Conservation (phyloP, 2,329 filamentous ascomycete species). For the Pseudocercospora pini-densiflorae region DNA sequence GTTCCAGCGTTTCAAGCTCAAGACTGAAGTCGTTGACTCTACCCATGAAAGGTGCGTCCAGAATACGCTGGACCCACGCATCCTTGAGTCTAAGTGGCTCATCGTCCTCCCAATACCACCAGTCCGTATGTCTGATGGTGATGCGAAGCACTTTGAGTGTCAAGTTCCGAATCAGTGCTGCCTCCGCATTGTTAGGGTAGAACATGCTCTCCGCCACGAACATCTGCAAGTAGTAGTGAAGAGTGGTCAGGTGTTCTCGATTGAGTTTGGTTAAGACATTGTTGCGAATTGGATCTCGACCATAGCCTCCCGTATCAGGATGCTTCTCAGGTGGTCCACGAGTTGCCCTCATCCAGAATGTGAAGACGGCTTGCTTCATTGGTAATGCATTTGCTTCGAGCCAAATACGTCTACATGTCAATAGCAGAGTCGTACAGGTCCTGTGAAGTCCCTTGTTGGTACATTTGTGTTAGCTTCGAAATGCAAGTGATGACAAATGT, state of each 20-base stretch:
- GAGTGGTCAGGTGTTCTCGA: conserved; percentile 24
- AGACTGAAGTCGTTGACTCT: conserved; percentile 27
- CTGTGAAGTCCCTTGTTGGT: conserved; percentile 30
- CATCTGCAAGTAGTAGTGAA: conserved; percentile 33
- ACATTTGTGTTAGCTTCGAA: too few relatives aligned
- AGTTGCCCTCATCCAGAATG: conserved; percentile 35
- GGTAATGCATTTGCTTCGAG: conserved; percentile 41
- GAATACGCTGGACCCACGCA: conserved; percentile 31
- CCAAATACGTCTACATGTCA: conserved; percentile 44
- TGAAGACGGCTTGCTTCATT: conserved; percentile 37
- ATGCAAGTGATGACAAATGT: too few relatives aligned
- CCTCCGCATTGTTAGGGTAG: background rate
- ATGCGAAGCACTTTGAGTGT: conserved; percentile 32
- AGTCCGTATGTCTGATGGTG: conserved; percentile 43
- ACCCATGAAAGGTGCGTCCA: conserved; percentile 37
- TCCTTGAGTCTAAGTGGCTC: conserved; percentile 32
- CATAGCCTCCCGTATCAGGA: background rate
- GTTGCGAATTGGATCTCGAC: background rate
- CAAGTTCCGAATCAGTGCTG: background rate
- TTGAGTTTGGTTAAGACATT: conserved; percentile 18
- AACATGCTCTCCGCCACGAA: conserved; percentile 36
- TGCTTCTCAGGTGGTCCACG: conserved; percentile 13
- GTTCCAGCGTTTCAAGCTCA: conserved; percentile 54
- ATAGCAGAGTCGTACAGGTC: conserved; percentile 35
- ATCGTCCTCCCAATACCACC: conserved; percentile 43